A percentile compares a stretch with the other conserved stretches of the same genome.
Evolutionary conservation across 768 basidiomycete genomes (phyloP).

Genomic region (Naganishia kalamii): DNA sequence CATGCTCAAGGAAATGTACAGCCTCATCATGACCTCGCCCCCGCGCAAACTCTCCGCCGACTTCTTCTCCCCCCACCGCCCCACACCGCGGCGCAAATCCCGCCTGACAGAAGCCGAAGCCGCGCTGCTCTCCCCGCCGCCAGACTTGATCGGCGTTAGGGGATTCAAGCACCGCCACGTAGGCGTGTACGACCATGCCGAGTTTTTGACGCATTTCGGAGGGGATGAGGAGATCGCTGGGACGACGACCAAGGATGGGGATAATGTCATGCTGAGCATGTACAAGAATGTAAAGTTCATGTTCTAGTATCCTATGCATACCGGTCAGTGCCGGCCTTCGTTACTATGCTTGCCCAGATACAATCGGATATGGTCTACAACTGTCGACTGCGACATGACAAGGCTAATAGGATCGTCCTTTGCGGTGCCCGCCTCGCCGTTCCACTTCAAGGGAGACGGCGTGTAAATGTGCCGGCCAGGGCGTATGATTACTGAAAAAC

Average conservation of each 20-base stretch:
- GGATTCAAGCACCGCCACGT: constrained; percentile 71
- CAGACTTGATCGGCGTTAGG: constrained; percentile 64
- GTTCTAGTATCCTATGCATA: constrained; percentile 52
- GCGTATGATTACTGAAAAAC: not conserved
- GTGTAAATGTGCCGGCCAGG: constrained; percentile 11
- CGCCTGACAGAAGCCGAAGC: not conserved
- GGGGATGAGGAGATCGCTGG: constrained; percentile 53
- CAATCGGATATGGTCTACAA: not conserved
- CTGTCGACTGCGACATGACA: not conserved
- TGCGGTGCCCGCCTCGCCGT: not conserved
- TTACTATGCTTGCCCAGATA: not conserved
- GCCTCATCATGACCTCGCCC: constrained; percentile 57
- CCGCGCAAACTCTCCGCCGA: constrained; percentile 25
- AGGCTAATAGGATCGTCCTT: not conserved
- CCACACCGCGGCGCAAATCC: constrained; percentile 28
- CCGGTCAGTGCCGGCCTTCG: no score
- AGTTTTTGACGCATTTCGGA: constrained; percentile 81
- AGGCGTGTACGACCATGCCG: constrained; percentile 74
- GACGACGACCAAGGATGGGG: constrained; percentile 70
- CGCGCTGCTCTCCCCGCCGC: constrained; percentile 1
- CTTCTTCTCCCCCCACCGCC: constrained; percentile 31
- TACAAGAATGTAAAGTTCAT: constrained; percentile 92
- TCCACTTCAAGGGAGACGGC: not conserved
- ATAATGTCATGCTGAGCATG: constrained; percentile 80
- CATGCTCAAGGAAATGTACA: constrained; percentile 81